phyloP scores from a whole-genome alignment of 169 alveolate species.

The Cyclospora cayetanensis region DNA sequence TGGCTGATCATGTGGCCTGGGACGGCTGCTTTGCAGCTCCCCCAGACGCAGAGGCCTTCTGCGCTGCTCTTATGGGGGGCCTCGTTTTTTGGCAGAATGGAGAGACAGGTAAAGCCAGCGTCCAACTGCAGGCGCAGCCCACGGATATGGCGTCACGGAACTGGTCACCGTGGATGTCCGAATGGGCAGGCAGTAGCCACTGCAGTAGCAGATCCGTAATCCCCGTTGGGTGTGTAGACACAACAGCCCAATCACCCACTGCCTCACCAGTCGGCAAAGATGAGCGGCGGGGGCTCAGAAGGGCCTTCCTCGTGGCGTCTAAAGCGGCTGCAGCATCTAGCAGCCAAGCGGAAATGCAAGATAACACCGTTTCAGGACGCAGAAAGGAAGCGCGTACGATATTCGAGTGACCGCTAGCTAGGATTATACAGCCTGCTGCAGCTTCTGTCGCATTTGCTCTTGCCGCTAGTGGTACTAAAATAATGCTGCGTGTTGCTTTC shows the following conservation, averaged over 20 bases:
- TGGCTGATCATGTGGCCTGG: slow-evolving; percentile 44
- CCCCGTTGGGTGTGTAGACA: neutral
- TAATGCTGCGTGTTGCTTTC: no score
- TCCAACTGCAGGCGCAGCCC: no score
- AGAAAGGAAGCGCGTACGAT: no score
- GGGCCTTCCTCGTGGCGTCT: slow-evolving; percentile 12
- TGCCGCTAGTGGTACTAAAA: no score
- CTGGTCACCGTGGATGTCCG: slow-evolving; percentile 10
- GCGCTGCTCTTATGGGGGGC: neutral
- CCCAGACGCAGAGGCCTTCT: slow-evolving; percentile 40
- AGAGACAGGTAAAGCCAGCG: no score
- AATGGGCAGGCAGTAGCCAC: neutral
- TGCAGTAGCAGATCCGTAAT: neutral
- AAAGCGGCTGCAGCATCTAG: neutral
- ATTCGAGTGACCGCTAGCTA: no score
- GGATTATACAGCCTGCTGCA: no score
- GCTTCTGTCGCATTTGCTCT: no score
- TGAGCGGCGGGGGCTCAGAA: slow-evolving; percentile 23
- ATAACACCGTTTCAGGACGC: no score
- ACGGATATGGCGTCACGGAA: no score
- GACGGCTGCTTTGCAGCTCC: slow-evolving; percentile 3
- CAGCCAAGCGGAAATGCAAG: no score
- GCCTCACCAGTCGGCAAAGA: neutral
- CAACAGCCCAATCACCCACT: neutral
- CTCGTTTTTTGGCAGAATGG: no score